A percentile compares a stretch with the other conserved stretches of the same genome.
Conservation (phyloP, 768 basidiomycete species). For the Hericium coralloides region DNA sequence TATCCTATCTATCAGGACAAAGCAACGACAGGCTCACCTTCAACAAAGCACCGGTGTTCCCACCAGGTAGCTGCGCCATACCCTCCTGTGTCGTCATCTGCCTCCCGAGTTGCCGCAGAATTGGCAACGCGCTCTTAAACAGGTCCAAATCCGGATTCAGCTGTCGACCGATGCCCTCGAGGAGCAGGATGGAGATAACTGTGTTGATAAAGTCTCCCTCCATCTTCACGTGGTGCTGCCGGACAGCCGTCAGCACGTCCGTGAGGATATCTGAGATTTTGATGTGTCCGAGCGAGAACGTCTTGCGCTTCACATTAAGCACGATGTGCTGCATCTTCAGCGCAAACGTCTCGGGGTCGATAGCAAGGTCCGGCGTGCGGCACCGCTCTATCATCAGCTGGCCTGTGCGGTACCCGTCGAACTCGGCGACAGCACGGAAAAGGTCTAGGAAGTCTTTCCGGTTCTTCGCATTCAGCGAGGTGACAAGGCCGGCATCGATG, state of each 20-base stretch:
- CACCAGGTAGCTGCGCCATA: constrained; percentile 51
- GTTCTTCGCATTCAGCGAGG: constrained; percentile 74
- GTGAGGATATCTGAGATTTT: constrained; percentile 90
- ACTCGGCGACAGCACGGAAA: constrained; percentile 91
- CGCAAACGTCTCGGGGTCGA: constrained; percentile 92
- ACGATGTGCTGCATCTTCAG: constrained; percentile 97
- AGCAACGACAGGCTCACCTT: constrained; percentile 47
- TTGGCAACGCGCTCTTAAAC: constrained; percentile 93
- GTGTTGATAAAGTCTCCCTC: constrained; percentile 99
- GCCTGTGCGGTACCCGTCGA: constrained; percentile 93
- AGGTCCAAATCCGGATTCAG: constrained; percentile 88
- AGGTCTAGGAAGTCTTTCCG: constrained; percentile 93
- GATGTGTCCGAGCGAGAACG: constrained; percentile 94
- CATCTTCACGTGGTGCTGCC: constrained; percentile 94
- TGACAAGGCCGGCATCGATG: constrained; percentile 93
- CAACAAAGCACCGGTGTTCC: constrained; percentile 75
- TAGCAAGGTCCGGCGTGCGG: constrained; percentile 78
- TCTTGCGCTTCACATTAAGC: constrained; percentile 88
- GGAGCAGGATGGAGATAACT: constrained; percentile 83
- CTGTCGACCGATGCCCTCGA: constrained; percentile 95
- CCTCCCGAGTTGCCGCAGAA: constrained; percentile 82
- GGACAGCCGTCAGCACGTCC: constrained; percentile 79
- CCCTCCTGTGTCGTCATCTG: constrained; percentile 80
- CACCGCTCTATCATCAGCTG: constrained; percentile 96
- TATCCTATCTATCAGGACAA: background rate